These are phyloP conservation scores for Artemisia tridentata DNA, from an alignment of 129 eudicot species.

Conservation along the genomic window DNA sequence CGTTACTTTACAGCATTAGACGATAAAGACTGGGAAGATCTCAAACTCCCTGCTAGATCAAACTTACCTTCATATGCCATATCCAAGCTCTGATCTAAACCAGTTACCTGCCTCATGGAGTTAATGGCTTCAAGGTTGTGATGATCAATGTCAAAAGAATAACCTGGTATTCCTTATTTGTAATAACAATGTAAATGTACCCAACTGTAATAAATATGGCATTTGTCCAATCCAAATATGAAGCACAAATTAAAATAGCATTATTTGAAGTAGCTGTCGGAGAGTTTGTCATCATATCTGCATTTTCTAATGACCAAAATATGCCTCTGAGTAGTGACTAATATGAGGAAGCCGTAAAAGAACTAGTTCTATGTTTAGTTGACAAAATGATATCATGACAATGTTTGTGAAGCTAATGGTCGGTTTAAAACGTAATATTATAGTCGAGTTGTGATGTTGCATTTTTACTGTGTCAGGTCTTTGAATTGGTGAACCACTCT, in stretches of 20 bases:
- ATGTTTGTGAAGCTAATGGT: not conserved
- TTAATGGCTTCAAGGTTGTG: conserved; percentile 1
- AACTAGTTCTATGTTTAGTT: not conserved
- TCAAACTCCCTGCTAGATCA: conserved; percentile 69
- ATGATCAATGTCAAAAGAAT: conserved; percentile 1
- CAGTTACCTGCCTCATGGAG: not conserved
- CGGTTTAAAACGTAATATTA: not conserved
- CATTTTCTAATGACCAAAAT: not conserved
- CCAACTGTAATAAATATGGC: conserved; percentile 1
- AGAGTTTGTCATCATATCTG: conserved; percentile 1
- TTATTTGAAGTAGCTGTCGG: not conserved
- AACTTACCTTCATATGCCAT: conserved; percentile 71
- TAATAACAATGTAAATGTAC: conserved; percentile 3
- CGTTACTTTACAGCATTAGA: conserved; percentile 55
- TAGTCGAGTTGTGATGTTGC: not conserved
- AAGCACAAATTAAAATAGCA: not conserved
- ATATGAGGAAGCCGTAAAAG: not conserved
- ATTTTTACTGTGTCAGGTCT: not conserved
- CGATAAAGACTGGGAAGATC: conserved; percentile 72
- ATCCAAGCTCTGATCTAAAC: conserved; percentile 65
- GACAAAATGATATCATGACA: not conserved
- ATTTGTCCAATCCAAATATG: conserved; percentile 1
- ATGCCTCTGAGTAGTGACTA: not conserved
- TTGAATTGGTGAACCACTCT: not conserved
- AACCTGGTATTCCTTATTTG: conserved; percentile 3